Conservation (phyloP, 2,329 filamentous ascomycete genomes). For the Sodiomyces alkalinus region DNA sequence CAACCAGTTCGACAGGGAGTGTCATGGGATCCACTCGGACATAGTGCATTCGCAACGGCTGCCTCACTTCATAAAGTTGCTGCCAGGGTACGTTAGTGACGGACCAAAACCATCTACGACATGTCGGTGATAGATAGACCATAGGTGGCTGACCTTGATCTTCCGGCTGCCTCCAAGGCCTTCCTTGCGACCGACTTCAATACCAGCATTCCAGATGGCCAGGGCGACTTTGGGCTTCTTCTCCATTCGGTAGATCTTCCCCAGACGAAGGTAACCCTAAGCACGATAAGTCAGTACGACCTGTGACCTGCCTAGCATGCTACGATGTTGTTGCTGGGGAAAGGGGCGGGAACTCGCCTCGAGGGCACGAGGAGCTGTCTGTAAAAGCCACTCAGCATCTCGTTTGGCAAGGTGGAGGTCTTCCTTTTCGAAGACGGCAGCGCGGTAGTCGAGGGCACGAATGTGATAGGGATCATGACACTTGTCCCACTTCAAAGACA, state of each 20-base stretch:
- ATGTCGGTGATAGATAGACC: no score
- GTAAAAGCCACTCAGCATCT: constrained; percentile 27
- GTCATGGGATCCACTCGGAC: constrained; percentile 18
- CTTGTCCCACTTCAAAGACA: constrained; percentile 21
- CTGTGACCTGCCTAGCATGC: background rate
- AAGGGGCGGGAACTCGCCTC: constrained; percentile 17
- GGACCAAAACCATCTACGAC: no score
- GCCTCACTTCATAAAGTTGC: constrained; percentile 19
- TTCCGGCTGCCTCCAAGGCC: constrained; percentile 14
- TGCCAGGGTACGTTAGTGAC: constrained; percentile 4
- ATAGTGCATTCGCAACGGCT: constrained; percentile 18
- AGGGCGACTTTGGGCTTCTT: constrained; percentile 22
- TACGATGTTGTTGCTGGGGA: no score
- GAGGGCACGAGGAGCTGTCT: constrained; percentile 22
- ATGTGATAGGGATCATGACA: constrained; percentile 22
- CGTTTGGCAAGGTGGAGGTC: constrained; percentile 19
- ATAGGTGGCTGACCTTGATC: constrained; percentile 15
- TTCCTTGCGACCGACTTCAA: constrained; percentile 16
- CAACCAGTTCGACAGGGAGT: constrained; percentile 20
- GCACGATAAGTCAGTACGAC: constrained; percentile 2
- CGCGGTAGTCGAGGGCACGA: constrained; percentile 24
- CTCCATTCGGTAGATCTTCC: constrained; percentile 21
- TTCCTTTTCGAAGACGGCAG: constrained; percentile 22
- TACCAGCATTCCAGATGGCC: constrained; percentile 22
- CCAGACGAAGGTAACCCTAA: constrained; percentile 26